A percentile compares a stretch with the other conserved stretches of the same genome.
Conservation (phyloP, 495 filamentous ascomycete species). For the Penicillium manginii region DNA sequence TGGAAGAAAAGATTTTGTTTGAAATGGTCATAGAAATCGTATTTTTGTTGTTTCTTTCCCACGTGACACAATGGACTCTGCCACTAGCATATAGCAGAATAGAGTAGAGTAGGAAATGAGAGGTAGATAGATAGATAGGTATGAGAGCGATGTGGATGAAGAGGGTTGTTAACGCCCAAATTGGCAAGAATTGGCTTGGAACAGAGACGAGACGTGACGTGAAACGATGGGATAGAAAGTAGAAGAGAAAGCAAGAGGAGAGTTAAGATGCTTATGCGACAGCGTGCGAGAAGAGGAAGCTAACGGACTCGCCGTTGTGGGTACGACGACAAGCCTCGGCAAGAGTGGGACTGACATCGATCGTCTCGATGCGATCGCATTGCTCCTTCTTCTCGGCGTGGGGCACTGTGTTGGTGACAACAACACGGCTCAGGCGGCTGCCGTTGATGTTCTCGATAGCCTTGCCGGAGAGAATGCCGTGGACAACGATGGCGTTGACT, state of each 20-base stretch:
- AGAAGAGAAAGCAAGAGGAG: background rate
- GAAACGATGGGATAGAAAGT: background rate
- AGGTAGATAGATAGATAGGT: too few relatives aligned
- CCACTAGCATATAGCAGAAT: too few relatives aligned
- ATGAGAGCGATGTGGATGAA: too few relatives aligned
- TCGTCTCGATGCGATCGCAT: slow-evolving; percentile 82
- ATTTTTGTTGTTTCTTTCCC: too few relatives aligned
- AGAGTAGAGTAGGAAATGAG: too few relatives aligned
- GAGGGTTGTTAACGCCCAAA: too few relatives aligned
- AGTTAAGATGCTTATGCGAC: slow-evolving; percentile 36
- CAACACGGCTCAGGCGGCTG: slow-evolving; percentile 73
- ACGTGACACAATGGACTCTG: too few relatives aligned
- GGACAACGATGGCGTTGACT: slow-evolving; percentile 93
- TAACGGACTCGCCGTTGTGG: slow-evolving; percentile 93
- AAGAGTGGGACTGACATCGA: slow-evolving; percentile 90
- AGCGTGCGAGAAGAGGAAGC: slow-evolving; percentile 92
- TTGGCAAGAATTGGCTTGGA: too few relatives aligned
- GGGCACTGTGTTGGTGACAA: slow-evolving; percentile 98
- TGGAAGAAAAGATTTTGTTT: too few relatives aligned
- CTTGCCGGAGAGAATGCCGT: slow-evolving; percentile 90
- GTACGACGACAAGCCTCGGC: slow-evolving; percentile 75
- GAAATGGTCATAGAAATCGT: too few relatives aligned
- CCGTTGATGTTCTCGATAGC: slow-evolving; percentile 89
- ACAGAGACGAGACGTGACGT: too few relatives aligned
- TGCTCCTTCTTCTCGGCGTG: slow-evolving; percentile 72